Conservation (phyloP, 1,284 basidiomycete genomes). For the Cystobasidium sp. region DNA sequence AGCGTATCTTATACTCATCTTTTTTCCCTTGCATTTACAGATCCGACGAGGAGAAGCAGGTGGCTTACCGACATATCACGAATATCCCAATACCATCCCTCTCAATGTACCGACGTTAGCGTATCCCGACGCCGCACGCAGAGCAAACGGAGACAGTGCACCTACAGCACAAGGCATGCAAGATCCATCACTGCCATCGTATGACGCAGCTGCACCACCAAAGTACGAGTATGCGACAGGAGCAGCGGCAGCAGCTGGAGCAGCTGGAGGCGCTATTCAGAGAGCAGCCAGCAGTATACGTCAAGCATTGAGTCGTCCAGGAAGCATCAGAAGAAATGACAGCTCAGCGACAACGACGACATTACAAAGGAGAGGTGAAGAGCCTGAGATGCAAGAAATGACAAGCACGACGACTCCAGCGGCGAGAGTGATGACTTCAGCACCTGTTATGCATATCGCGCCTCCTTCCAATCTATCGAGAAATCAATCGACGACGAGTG, state of each 20-base stretch:
- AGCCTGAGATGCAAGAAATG: slow-evolving; percentile 18
- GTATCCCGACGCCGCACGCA: slow-evolving; percentile 29
- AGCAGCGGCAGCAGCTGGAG: slow-evolving; percentile 24
- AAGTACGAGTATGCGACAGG: slow-evolving; percentile 37
- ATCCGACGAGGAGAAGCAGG: slow-evolving; percentile 33
- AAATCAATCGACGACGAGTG: background rate
- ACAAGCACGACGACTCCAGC: background rate
- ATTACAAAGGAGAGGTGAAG: background rate
- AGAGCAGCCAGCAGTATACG: slow-evolving; percentile 13
- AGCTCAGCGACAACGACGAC: slow-evolving; percentile 2
- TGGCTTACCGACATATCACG: slow-evolving; percentile 32
- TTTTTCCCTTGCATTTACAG: background rate
- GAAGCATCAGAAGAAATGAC: slow-evolving; percentile 9
- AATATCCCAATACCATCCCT: slow-evolving; percentile 25
- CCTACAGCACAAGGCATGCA: background rate
- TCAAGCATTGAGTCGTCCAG: slow-evolving; percentile 18
- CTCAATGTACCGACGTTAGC: slow-evolving; percentile 24
- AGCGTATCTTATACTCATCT: background rate
- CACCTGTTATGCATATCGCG: background rate
- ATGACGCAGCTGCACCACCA: slow-evolving; percentile 27
- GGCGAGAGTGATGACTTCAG: slow-evolving; percentile 12
- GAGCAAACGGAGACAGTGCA: background rate
- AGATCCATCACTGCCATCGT: slow-evolving; percentile 24
- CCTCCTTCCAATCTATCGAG: background rate
- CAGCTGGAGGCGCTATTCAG: slow-evolving; percentile 8